phyloP scores from a whole-genome alignment of 2,329 filamentous ascomycete species.

The Aspergillus sp. region DNA sequence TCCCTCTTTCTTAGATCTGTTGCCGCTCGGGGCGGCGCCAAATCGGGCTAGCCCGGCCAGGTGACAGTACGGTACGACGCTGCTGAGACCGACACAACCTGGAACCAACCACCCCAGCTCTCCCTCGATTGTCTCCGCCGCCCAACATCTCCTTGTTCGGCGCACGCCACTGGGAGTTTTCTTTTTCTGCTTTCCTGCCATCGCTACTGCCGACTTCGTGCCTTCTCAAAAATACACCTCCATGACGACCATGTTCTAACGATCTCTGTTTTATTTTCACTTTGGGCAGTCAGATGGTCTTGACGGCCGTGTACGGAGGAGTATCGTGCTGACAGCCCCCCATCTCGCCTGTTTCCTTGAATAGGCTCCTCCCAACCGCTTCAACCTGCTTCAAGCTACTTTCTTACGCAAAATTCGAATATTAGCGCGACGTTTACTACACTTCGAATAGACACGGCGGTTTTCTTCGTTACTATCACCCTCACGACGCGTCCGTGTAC shows the following conservation, averaged over 20 bases:
- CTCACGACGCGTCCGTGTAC: conserved; percentile 18
- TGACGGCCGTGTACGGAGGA: conserved; percentile 18
- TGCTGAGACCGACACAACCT: conserved; percentile 5
- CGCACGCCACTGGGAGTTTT: conserved; percentile 23
- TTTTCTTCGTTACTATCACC: neutral
- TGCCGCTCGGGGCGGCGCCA: conserved; percentile 18
- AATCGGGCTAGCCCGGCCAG: conserved; percentile 17
- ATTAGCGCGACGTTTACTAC: conserved; percentile 14
- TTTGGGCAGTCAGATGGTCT: conserved; percentile 26
- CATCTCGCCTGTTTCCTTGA: conserved; percentile 17
- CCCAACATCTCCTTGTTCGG: conserved; percentile 32
- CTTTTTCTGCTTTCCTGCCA: neutral
- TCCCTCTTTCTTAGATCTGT: neutral
- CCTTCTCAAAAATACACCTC: conserved; percentile 1
- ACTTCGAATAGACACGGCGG: neutral
- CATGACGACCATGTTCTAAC: conserved; percentile 23
- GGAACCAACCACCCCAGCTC: conserved; percentile 23
- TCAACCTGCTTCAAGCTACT: conserved; percentile 9
- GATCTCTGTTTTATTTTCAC: conserved; percentile 9
- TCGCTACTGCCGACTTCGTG: conserved; percentile 1
- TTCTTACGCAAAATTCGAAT: conserved; percentile 15
- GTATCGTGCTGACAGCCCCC: conserved; percentile 24
- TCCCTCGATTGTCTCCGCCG: conserved; percentile 22
- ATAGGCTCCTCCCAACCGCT: conserved; percentile 9
- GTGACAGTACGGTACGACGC: conserved; percentile 3